Percentiles rank a stretch among this genome's conserved stretches.
Evolutionary conservation across 805 yeast genomes (phyloP).

Genomic region (Candida ulmi): DNA sequence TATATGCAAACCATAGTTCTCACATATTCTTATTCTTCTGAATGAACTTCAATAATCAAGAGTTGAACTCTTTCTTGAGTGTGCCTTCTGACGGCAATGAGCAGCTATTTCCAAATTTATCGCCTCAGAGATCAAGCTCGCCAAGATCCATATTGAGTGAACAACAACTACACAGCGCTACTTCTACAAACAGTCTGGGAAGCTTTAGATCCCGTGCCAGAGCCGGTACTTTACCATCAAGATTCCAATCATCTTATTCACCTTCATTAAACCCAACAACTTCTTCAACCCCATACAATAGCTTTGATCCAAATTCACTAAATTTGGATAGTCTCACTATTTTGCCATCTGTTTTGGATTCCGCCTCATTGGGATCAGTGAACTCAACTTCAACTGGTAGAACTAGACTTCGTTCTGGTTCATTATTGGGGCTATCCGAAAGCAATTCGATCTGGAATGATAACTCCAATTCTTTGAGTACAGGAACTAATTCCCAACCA

Average conservation of each 20-base stretch:
- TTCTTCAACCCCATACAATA: conserved; percentile 3
- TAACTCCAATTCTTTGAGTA: neutral
- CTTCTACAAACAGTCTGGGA: conserved; percentile 30
- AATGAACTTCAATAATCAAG: conserved; percentile 19
- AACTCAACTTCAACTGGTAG: conserved; percentile 1
- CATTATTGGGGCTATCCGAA: conserved; percentile 34
- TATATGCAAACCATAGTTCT: too few species aligned
- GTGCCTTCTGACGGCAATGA: conserved; percentile 16
- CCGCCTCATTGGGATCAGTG: neutral
- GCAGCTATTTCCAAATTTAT: conserved; percentile 11
- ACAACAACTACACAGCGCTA: conserved; percentile 8
- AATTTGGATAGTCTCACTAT: conserved; percentile 18
- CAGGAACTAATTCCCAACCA: neutral
- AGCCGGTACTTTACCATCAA: conserved; percentile 76
- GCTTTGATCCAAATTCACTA: conserved; percentile 17
- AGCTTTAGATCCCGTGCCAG: conserved; percentile 52
- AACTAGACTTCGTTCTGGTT: conserved; percentile 49
- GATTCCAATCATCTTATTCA: conserved; percentile 32
- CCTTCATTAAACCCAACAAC: conserved; percentile 13
- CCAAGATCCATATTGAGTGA: conserved; percentile 21
- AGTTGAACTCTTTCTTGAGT: conserved; percentile 15
- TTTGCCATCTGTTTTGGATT: conserved; percentile 4
- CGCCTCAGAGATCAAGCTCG: conserved; percentile 23
- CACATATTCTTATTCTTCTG: too few species aligned
- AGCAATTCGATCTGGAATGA: conserved; percentile 58